phyloP scores from a whole-genome alignment of 176 grass and related monocot species.

The Oryza meridionalis region DNA sequence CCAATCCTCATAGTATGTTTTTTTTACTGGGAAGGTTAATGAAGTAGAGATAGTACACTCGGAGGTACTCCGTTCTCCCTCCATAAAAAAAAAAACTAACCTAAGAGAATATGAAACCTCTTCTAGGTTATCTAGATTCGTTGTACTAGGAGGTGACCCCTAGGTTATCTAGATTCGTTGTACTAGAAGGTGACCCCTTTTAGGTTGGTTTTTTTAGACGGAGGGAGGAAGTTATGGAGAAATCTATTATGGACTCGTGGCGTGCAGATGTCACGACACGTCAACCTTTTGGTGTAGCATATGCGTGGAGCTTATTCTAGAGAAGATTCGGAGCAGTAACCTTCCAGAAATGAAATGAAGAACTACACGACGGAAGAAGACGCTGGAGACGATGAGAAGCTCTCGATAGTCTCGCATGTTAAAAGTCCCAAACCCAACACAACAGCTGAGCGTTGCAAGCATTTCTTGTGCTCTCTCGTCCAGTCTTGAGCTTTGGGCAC shows the following conservation, averaged over 20 bases:
- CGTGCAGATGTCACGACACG: neutral
- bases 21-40: too few species aligned
- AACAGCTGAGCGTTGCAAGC: neutral
- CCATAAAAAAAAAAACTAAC: too few species aligned
- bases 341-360: neutral
- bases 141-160: too few species aligned
- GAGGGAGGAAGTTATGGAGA: too few species aligned
- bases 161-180: too few species aligned
- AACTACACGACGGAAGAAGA: neutral
- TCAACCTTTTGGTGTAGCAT: neutral
- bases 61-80: too few species aligned
- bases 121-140: too few species aligned
- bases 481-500: neutral
- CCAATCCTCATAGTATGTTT: too few species aligned
- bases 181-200: too few species aligned
- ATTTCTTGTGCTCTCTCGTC: neutral
- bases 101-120: fast-evolving
- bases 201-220: too few species aligned
- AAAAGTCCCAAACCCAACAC: neutral
- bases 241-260: neutral
- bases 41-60: too few species aligned
- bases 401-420: neutral
- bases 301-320: slow-evolving; percentile 1
- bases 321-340: neutral
- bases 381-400: neutral